Conservation (phyloP, 192 early-diverging fungal species). For the Piromyces sp. region DNA sequence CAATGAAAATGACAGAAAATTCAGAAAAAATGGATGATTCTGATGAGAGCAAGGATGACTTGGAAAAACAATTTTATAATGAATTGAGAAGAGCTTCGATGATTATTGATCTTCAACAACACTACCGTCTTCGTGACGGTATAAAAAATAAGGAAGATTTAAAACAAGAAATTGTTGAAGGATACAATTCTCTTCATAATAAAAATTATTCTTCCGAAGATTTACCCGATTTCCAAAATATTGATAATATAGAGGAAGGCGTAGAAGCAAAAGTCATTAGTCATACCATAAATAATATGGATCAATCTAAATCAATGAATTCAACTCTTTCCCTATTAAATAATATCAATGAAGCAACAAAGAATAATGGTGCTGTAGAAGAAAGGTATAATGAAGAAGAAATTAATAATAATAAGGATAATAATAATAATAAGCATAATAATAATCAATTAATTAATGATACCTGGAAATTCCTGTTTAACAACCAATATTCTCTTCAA, state of each 20-base stretch:
- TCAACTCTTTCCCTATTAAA: background rate
- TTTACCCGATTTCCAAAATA: background rate
- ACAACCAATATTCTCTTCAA: background rate
- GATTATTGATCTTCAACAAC: background rate
- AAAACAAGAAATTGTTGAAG: background rate
- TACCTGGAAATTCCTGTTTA: background rate
- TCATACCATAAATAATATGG: no score
- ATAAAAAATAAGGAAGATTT: background rate
- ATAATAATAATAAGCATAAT: background rate
- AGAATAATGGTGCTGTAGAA: background rate
- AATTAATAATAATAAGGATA: background rate
- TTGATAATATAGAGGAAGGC: background rate
- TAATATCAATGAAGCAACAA: background rate
- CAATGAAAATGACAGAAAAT: no score
- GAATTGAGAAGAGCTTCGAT: background rate
- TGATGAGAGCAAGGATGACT: background rate
- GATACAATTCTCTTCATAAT: background rate
- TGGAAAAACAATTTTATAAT: background rate
- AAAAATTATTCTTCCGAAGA: background rate
- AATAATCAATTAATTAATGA: background rate
- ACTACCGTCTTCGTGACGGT: background rate
- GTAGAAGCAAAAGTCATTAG: background rate
- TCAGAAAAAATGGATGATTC: no score
- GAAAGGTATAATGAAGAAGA: background rate
- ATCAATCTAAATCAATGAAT: no score